These are phyloP conservation scores for Mucor circinelloides DNA, from an alignment of 371 early-diverging fungal species.

Conservation along the genomic window DNA sequence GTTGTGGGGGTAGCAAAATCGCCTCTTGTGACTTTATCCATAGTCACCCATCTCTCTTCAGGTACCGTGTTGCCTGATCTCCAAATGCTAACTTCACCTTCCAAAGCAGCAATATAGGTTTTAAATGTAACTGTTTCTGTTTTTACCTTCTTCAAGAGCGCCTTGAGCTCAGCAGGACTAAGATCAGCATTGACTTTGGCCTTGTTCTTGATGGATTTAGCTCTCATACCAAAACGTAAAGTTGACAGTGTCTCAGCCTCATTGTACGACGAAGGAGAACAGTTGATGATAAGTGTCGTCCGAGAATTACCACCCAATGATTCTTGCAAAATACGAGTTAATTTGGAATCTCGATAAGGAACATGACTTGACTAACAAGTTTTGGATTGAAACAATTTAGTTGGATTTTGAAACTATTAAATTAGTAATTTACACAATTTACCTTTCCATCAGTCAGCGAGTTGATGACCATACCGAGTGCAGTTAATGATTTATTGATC, in stretches of 20 bases:
- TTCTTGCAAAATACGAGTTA: constrained; percentile 98
- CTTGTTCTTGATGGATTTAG: constrained; percentile 98
- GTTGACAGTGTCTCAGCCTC: constrained; percentile 95
- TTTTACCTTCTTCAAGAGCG: constrained; percentile 86
- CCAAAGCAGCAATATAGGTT: constrained; percentile 79
- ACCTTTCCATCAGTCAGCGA: constrained; percentile 87
- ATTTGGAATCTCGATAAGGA: constrained; percentile 98
- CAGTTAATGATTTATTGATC: constrained; percentile 98
- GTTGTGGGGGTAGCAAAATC: constrained; percentile 34
- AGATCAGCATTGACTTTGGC: constrained; percentile 97
- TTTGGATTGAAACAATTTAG: too few relatives aligned
- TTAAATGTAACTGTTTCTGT: constrained; percentile 78
- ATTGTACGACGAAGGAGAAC: constrained; percentile 95
- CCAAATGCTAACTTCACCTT: constrained; percentile 89
- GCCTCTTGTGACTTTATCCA: constrained; percentile 66
- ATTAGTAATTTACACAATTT: too few relatives aligned
- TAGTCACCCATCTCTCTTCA: constrained; percentile 72
- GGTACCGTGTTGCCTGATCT: constrained; percentile 80
- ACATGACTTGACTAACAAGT: constrained; percentile 83
- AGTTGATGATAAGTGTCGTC: constrained; percentile 96
- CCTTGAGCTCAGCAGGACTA: constrained; percentile 91
- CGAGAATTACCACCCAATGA: constrained; percentile 97
- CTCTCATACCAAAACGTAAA: constrained; percentile 95
- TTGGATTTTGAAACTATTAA: too few relatives aligned
- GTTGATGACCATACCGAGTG: constrained; percentile 98